A percentile compares a stretch with the other conserved stretches of the same genome.
Evolutionary conservation across 2,329 filamentous ascomycete species (phyloP).

Genomic region (Aspergillus caelatus): DNA sequence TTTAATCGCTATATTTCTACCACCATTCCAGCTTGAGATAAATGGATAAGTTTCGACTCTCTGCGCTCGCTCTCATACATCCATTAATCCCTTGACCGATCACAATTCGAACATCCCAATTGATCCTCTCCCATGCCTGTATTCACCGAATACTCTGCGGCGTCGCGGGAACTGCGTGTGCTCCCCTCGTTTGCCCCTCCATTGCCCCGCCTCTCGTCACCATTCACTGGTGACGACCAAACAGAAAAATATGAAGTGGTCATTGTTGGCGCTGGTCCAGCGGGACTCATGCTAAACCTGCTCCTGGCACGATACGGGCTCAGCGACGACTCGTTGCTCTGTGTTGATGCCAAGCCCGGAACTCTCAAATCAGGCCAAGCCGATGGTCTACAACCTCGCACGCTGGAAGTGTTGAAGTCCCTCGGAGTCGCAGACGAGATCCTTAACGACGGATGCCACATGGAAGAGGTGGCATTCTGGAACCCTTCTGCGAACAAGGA

Average conservation of each 20-base stretch:
- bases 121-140: conserved; percentile 36
- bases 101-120: neutral
- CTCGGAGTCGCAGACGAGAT: conserved; percentile 46
- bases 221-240: conserved; percentile 22
- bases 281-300: conserved; percentile 46
- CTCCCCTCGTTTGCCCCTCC: conserved; percentile 44
- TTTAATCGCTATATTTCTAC: neutral
- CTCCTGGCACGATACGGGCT: conserved; percentile 50
- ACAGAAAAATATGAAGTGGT: conserved; percentile 47
- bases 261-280: conserved; percentile 47
- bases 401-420: conserved; percentile 47
- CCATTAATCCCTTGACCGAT: neutral
- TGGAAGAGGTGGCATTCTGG: conserved; percentile 69
- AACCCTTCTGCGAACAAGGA: conserved; percentile 58
- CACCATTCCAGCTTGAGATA: too few species aligned
- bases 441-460: conserved; percentile 42
- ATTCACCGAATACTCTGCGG: conserved; percentile 40
- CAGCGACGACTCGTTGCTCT: conserved; percentile 43
- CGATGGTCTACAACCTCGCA: conserved; percentile 47
- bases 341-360: conserved; percentile 45
- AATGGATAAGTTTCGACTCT: neutral
- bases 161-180: conserved; percentile 43
- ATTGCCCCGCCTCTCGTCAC: conserved; percentile 45
- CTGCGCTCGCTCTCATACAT: neutral
- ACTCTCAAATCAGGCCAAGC: conserved; percentile 47